These are phyloP conservation scores for Pythium sp. DNA, from an alignment of 352 stramenopile genomes.

Conservation along the genomic window DNA sequence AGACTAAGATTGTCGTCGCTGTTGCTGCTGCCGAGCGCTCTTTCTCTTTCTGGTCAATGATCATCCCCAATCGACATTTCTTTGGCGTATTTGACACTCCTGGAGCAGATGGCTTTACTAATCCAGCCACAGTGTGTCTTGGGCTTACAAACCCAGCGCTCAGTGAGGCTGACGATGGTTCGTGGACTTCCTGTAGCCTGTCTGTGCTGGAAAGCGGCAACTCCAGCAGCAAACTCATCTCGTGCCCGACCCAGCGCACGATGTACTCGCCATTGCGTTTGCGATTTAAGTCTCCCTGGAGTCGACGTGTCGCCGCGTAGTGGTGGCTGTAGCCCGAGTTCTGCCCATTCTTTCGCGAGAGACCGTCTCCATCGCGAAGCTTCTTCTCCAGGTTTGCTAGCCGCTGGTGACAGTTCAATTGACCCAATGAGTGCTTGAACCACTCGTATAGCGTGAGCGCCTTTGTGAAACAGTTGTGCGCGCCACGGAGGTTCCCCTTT, in stretches of 20 bases:
- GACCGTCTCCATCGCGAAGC: conserved; percentile 61
- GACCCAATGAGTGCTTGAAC: conserved; percentile 76
- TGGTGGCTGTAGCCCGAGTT: conserved; percentile 71
- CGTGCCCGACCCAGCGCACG: conserved; percentile 77
- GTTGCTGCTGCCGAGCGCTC: conserved; percentile 16
- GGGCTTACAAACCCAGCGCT: conserved; percentile 10
- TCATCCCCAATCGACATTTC: conserved; percentile 47
- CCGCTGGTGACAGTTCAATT: conserved; percentile 79
- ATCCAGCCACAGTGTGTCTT: neutral
- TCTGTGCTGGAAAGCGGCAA: conserved; percentile 39
- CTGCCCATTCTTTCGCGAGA: conserved; percentile 50
- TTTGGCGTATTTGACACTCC: conserved; percentile 49
- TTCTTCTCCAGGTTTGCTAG: conserved; percentile 86
- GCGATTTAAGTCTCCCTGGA: conserved; percentile 81
- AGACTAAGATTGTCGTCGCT: neutral
- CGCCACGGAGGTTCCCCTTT: conserved; percentile 71
- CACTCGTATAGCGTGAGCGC: conserved; percentile 79
- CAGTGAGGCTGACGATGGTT: conserved; percentile 20
- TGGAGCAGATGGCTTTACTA: conserved; percentile 17
- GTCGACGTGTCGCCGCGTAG: conserved; percentile 65
- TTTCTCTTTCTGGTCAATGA: conserved; percentile 60
- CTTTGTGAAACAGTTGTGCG: conserved; percentile 81
- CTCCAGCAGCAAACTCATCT: conserved; percentile 78
- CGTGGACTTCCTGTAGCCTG: conserved; percentile 46
- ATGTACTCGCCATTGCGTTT: conserved; percentile 81